Conservation (phyloP, 2,329 filamentous ascomycete genomes). For the Stylonectria norvegica region DNA sequence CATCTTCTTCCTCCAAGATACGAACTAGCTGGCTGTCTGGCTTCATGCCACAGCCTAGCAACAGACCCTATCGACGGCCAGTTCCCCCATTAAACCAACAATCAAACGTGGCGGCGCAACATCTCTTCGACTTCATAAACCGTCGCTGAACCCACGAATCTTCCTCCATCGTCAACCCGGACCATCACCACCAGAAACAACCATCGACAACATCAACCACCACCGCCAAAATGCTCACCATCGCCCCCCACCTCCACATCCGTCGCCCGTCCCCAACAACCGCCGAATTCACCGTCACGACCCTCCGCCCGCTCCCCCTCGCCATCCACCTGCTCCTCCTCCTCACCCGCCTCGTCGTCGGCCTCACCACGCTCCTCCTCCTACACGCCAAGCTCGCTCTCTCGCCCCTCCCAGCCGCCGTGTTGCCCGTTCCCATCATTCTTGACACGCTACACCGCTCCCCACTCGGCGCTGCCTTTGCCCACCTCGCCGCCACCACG, state of each 20-base stretch:
- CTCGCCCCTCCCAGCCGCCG: constrained; percentile 27
- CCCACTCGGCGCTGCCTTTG: constrained; percentile 31
- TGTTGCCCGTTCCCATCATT: constrained; percentile 9
- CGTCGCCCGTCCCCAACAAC: constrained; percentile 79
- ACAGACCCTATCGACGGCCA: too few relatives aligned
- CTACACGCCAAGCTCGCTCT: constrained; percentile 48
- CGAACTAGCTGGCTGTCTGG: too few relatives aligned
- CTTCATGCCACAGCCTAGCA: too few relatives aligned
- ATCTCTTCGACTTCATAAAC: too few relatives aligned
- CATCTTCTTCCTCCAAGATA: too few relatives aligned
- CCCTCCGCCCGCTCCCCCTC: constrained; percentile 56
- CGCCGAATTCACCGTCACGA: constrained; percentile 89
- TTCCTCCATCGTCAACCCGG: neutral
- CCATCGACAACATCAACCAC: neutral
- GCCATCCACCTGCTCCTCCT: constrained; percentile 44
- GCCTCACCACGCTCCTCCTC: constrained; percentile 43
- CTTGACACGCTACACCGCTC: constrained; percentile 25
- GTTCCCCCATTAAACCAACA: too few relatives aligned
- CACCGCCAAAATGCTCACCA: constrained; percentile 55
- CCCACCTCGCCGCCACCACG: constrained; percentile 30
- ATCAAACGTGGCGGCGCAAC: too few relatives aligned
- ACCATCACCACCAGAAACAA: constrained; percentile 8
- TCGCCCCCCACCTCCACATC: constrained; percentile 56
- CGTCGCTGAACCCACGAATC: too few relatives aligned
- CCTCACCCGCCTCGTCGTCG: constrained; percentile 42